phyloP scores from a whole-genome alignment of 2,329 filamentous ascomycete species.

The Diaporthe citriasiana region DNA sequence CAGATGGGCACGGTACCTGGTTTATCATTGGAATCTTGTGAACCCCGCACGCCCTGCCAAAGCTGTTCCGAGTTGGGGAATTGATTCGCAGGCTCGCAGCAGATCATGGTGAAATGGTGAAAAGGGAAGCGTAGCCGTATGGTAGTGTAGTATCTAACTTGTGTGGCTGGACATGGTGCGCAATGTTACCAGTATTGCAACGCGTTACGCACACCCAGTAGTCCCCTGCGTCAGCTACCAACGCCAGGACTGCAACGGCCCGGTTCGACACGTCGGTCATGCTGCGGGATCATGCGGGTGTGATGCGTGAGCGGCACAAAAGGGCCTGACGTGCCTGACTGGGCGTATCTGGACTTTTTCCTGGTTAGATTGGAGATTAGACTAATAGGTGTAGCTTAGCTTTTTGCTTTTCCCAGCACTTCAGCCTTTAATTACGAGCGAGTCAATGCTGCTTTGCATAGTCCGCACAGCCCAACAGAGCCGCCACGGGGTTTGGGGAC shows the following conservation, averaged over 20 bases:
- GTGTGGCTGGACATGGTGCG: neutral
- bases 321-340: neutral
- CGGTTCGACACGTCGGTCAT: constrained; percentile 23
- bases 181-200: neutral
- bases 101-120: neutral
- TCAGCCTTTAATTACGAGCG: neutral
- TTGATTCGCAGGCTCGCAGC: constrained; percentile 11
- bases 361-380: neutral
- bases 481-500: neutral
- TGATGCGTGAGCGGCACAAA: neutral
- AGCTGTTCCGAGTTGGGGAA: constrained; percentile 16
- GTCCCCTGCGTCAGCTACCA: constrained; percentile 9
- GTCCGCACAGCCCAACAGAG: neutral
- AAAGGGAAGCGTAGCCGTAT: neutral
- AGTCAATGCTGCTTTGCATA: constrained; percentile 6
- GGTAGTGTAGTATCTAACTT: neutral
- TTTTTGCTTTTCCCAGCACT: neutral
- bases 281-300: constrained; percentile 25
- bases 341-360: neutral
- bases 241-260: constrained; percentile 28
- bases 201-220: neutral
- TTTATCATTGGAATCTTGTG: neutral
- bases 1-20: neutral
- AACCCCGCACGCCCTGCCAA: neutral
- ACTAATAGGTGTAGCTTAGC: neutral